Evolutionary conservation across 106 monocot species (phyloP).

Genomic region (Acanthochlamys bracteata): DNA sequence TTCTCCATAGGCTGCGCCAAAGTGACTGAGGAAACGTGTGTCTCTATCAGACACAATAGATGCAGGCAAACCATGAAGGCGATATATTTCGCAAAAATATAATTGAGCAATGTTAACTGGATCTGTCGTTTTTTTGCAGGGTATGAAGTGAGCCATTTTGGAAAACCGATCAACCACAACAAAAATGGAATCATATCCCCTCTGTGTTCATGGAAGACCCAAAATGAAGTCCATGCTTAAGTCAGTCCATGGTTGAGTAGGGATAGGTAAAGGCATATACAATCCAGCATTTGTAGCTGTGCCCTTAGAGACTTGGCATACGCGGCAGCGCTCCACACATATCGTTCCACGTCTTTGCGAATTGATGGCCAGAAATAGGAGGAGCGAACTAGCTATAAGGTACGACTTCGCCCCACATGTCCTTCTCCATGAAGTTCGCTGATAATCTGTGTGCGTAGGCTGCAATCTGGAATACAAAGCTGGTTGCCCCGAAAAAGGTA

Average conservation of each 20-base stretch:
- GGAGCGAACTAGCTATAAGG: too few relatives aligned
- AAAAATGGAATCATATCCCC: neutral
- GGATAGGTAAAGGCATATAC: conserved; percentile 5
- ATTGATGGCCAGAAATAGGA: neutral
- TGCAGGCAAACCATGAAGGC: conserved; percentile 8
- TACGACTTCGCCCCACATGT: too few relatives aligned
- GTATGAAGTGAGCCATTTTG: conserved; percentile 15
- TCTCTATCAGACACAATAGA: conserved; percentile 4
- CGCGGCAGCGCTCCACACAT: too few relatives aligned
- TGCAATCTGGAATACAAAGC: too few relatives aligned
- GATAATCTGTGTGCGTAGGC: too few relatives aligned
- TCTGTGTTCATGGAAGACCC: conserved; percentile 1
- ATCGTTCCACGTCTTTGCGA: too few relatives aligned
- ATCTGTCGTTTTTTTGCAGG: neutral
- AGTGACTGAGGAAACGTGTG: neutral
- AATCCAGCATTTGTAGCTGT: neutral
- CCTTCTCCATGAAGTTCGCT: too few relatives aligned
- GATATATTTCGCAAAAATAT: conserved; percentile 1
- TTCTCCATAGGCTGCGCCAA: neutral
- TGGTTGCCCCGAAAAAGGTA: too few relatives aligned
- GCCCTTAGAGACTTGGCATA: too few relatives aligned
- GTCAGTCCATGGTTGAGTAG: neutral
- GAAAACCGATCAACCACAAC: conserved; percentile 14
- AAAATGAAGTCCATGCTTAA: conserved; percentile 6
- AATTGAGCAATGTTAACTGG: neutral